These are phyloP conservation scores for Limtongia smithiae DNA, from an alignment of 805 yeast species.

Conservation along the genomic window DNA sequence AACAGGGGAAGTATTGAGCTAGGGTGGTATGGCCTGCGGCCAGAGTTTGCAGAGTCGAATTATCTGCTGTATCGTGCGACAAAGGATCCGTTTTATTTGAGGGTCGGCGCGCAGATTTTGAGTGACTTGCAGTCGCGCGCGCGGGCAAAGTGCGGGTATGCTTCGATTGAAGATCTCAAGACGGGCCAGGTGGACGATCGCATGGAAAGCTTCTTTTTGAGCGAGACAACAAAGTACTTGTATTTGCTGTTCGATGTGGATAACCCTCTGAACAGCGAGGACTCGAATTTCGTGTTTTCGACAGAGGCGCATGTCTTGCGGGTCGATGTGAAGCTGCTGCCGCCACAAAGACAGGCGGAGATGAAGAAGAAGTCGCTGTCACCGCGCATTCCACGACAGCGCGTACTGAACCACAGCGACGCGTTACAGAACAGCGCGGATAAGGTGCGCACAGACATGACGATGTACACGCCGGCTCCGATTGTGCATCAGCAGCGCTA, in stretches of 20 bases:
- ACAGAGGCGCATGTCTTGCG: constrained; percentile 94
- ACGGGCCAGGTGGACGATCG: constrained; percentile 65
- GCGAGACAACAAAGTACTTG: constrained; percentile 82
- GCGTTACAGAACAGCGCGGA: not conserved
- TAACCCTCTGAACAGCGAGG: constrained; percentile 47
- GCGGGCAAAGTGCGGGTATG: constrained; percentile 70
- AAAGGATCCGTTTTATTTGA: constrained; percentile 74
- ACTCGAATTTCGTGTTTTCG: constrained; percentile 53
- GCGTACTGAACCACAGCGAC: not conserved
- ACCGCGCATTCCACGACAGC: constrained; percentile 1
- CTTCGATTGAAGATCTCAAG: constrained; percentile 67
- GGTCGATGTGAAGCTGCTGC: constrained; percentile 45
- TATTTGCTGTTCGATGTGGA: constrained; percentile 72
- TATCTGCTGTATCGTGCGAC: constrained; percentile 82
- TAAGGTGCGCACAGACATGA: too few relatives aligned
- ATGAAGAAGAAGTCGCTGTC: constrained; percentile 9
- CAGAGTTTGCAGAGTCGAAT: constrained; percentile 87
- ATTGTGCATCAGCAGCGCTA: too few relatives aligned
- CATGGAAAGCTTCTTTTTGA: constrained; percentile 87
- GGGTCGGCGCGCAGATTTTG: constrained; percentile 66
- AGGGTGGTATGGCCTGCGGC: constrained; percentile 84
- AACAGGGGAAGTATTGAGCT: constrained; percentile 29
- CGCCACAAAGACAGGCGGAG: constrained; percentile 27
- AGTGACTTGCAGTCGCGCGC: constrained; percentile 51
- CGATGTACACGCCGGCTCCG: too few relatives aligned